Evolutionary conservation across 2,329 filamentous ascomycete species (phyloP).

Genomic region (Acrocalymma vagum): DNA sequence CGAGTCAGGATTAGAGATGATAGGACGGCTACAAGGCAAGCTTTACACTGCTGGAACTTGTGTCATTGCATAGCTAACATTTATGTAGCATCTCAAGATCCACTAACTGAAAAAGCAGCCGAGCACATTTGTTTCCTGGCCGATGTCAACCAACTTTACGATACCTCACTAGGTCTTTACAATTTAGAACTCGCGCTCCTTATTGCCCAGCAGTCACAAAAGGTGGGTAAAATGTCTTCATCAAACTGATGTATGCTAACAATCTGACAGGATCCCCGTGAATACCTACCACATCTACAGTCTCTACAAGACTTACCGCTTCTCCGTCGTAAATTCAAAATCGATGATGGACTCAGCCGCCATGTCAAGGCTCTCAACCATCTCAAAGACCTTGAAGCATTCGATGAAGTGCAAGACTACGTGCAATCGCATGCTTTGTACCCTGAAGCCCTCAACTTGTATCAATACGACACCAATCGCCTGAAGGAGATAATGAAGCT

Average conservation of each 20-base stretch:
- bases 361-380: constrained; percentile 79
- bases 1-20: constrained; percentile 81
- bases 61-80: constrained; percentile 10
- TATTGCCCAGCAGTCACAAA: constrained; percentile 94
- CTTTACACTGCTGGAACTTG: too few relatives aligned
- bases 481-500: constrained; percentile 75
- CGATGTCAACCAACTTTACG: constrained; percentile 90
- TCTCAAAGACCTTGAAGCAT: constrained; percentile 75
- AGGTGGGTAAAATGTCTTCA: constrained; percentile 51
- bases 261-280: constrained; percentile 73
- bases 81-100: constrained; percentile 47
- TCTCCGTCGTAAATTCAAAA: constrained; percentile 78
- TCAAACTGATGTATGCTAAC: constrained; percentile 1
- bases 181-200: constrained; percentile 88
- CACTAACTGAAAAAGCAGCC: constrained; percentile 83
- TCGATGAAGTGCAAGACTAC: constrained; percentile 82
- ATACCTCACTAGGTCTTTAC: constrained; percentile 89
- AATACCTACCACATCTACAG: constrained; percentile 95
- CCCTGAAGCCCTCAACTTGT: constrained; percentile 77
- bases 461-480: constrained; percentile 79
- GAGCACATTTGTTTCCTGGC: constrained; percentile 98
- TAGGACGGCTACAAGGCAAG: constrained; percentile 72
- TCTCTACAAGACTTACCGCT: constrained; percentile 78
- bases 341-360: constrained; percentile 86
- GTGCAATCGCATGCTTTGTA: constrained; percentile 83